phyloP scores from a whole-genome alignment of 2,329 filamentous ascomycete species.

The Incumbomyces delicatus region DNA sequence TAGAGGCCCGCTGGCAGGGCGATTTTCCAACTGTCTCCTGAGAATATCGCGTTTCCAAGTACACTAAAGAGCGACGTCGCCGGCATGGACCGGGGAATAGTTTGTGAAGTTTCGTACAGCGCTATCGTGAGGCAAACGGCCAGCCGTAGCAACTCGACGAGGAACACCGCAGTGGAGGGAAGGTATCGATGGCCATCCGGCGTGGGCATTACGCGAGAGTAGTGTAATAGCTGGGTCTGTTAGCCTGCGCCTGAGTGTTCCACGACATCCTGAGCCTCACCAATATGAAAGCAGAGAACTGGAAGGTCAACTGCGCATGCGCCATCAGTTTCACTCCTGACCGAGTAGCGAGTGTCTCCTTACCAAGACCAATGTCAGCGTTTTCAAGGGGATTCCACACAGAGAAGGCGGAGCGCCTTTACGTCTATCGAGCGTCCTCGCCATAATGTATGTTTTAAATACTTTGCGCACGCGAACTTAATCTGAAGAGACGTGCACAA shows the following conservation, averaged over 20 bases:
- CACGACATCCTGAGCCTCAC: constrained; percentile 23
- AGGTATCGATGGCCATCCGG: constrained; percentile 78
- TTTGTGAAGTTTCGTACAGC: constrained; percentile 74
- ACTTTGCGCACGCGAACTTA: no score
- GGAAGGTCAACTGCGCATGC: constrained; percentile 30
- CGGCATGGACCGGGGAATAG: constrained; percentile 66
- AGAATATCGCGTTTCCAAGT: constrained; percentile 72
- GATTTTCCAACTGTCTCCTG: constrained; percentile 88
- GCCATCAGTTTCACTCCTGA: constrained; percentile 10
- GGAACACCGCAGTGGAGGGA: constrained; percentile 84
- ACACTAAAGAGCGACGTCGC: constrained; percentile 71
- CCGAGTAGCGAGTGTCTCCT: constrained; percentile 11
- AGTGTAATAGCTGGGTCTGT: constrained; percentile 67
- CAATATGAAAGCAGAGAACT: constrained; percentile 35
- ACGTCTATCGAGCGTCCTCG: constrained; percentile 1
- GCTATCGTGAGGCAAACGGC: constrained; percentile 76
- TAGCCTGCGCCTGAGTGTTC: constrained; percentile 3
- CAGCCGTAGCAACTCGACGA: constrained; percentile 88
- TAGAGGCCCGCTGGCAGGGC: constrained; percentile 82
- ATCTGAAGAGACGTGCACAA: neutral
- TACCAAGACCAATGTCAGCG: constrained; percentile 33
- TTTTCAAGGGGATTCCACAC: constrained; percentile 26
- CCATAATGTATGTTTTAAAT: neutral
- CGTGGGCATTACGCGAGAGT: constrained; percentile 86
- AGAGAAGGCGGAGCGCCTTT: constrained; percentile 19